A percentile compares a stretch with the other conserved stretches of the same genome.
phyloP scores from a whole-genome alignment of 495 filamentous ascomycete genomes.

The Penicillium coffeae region DNA sequence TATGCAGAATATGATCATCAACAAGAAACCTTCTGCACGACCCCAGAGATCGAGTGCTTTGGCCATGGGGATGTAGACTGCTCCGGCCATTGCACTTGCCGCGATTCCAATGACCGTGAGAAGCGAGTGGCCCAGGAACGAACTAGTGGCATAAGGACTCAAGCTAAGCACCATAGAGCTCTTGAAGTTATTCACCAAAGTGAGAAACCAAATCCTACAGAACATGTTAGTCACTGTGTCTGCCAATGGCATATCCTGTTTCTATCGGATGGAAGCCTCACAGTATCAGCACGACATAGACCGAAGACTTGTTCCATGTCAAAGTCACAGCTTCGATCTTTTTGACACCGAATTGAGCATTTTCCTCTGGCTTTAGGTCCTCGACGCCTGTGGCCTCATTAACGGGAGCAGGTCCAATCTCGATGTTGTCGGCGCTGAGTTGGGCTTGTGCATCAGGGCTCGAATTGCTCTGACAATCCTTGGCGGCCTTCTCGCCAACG shows the following conservation, averaged over 20 bases:
- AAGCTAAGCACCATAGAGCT: constrained; percentile 22
- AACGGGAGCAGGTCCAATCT: no score
- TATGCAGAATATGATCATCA: constrained; percentile 32
- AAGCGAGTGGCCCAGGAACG: constrained; percentile 54
- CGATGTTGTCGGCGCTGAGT: no score
- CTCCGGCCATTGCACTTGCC: constrained; percentile 33
- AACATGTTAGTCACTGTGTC: background rate
- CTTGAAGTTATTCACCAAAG: constrained; percentile 40
- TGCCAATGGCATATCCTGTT: background rate
- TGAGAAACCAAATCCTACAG: constrained; percentile 39
- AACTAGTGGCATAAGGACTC: constrained; percentile 33
- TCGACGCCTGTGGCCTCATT: no score
- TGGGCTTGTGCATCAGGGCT: no score
- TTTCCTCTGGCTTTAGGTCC: constrained; percentile 13
- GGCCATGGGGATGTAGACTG: constrained; percentile 50
- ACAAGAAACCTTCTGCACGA: constrained; percentile 46
- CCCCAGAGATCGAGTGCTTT: constrained; percentile 67
- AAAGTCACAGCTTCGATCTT: constrained; percentile 30
- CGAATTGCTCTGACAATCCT: no score
- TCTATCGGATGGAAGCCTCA: background rate
- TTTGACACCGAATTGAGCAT: constrained; percentile 33
- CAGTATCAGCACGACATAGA: constrained; percentile 26
- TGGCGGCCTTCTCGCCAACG: no score
- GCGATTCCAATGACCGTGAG: constrained; percentile 53
- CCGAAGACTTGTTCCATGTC: constrained; percentile 27